Evolutionary conservation across 2,329 filamentous ascomycete genomes (phyloP), one percentile per base, ranked within the genome.

Genomic region (Fusarium heterosporum): DNA sequence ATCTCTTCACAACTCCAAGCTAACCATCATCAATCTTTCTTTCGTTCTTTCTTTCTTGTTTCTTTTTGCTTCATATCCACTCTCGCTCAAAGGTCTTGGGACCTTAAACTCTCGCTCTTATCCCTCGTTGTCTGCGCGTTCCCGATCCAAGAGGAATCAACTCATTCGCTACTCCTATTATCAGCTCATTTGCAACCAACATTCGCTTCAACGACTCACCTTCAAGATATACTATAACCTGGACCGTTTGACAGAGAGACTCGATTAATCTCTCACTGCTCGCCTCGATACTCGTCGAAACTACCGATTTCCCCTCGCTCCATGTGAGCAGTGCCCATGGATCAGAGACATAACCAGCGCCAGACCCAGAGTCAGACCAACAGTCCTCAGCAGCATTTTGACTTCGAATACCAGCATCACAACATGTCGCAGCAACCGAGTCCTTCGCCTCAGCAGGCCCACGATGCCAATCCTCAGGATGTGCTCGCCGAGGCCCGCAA

Each of bases 401-500:
- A 71, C 11, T 64, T 68, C 38, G 66, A 71, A 25, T 56, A 61
- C 39, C 64, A 67, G 16, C 68, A 67, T 25, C 69, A 70, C 46
- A 69, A 64, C 45, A 72, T 70, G 42, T 71, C 69, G 52, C 71
- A 66, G 60, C 69, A 64, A 28, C 68, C 66, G 39, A 72, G 71
- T 40, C 71, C 74, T 28, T 68, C 68, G 48, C 53, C 64, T 26
- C 70, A 72, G 40, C 73, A 75, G 52, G 71, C 71, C 43, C 64
- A 73, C 57, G 77, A 78, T 39, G 71, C 78, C 39, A 78, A 77
- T 22, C 76, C 80, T 16, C 79, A 81, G 62, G 78, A 82, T 74
- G 78, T 82, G 52, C 76, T 82, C 55, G 79, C 77, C 19, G 80
- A 82, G 72, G 80, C 80, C 42, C 75, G 80, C 43, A 80, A 81